Evolutionary conservation across 1,284 basidiomycete species (phyloP), one percentile per base, ranked within the genome.

Genomic region (Sporisorium iseilematis-ciliati): DNA sequence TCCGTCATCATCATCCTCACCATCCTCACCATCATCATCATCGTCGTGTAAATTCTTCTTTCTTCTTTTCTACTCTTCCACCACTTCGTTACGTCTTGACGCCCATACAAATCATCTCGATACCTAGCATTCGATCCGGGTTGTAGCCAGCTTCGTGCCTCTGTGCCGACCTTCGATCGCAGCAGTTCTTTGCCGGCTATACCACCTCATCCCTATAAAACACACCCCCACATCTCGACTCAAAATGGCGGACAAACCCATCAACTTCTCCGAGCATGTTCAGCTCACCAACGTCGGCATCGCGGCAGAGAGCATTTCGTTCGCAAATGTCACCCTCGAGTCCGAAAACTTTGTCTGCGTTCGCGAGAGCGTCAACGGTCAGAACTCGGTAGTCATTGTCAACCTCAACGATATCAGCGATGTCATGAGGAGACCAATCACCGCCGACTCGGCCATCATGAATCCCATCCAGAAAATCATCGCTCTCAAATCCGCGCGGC

Each of bases 391-490:
- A 56, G 79, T 80, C 65, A 85, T 85, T 54, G 80, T 85, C 52
- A 82, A 84, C 65, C 70, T 85, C 49, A 83, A 84, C 52, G 77
- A 85, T 65, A 75, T 80, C 52, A 74, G 65, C 66, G 78, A 84
- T 75, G 71, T 84, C 51, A 91, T 98, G 78, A 91, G 97, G 79
- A 89, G 97, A 84, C 97, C 97, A 65, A 99, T 99, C 85, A 94
- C 93, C 25, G 97, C 89, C 90, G 97, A 99, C 87, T 95, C 93
- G 63, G 96, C 97, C 74, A 97, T 99, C 84, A 99, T 99, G 96
- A 95, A 98, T 86, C 94, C 94, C 26, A 90, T 91, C 80, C 91
- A 97, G 88, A 98, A 97, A 90, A 95, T 99, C 86, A 91, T 99
- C 67, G 97, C 97, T 11, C 87, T 99, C 69, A 96, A 96, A 88